Evolutionary conservation across 2,329 filamentous ascomycete genomes (phyloP).

Genomic region (Colletotrichum chrysophilum): DNA sequence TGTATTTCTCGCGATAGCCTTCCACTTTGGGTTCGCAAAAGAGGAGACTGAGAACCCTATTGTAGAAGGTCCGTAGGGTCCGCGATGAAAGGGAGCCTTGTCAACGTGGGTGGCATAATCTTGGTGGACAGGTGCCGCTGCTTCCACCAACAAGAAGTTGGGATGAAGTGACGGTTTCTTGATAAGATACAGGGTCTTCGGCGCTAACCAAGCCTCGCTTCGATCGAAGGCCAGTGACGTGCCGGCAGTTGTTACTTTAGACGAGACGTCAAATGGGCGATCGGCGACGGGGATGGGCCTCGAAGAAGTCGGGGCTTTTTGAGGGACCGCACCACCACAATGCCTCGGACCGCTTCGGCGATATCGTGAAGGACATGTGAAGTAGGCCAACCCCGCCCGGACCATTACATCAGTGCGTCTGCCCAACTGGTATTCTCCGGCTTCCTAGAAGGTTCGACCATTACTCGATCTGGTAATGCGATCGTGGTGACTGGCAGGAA

Average conservation of each 20-base stretch:
- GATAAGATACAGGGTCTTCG: not conserved
- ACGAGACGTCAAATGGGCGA: conserved; percentile 4
- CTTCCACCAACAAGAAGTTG: not conserved
- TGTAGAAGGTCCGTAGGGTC: not conserved
- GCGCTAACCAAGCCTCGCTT: not conserved
- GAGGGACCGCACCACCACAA: not conserved
- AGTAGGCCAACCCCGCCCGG: not conserved
- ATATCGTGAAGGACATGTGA: not conserved
- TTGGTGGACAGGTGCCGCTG: not conserved
- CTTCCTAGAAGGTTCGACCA: not conserved
- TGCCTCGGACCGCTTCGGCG: not conserved
- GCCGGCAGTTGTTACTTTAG: not conserved
- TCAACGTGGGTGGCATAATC: not conserved
- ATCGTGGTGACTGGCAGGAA: not conserved
- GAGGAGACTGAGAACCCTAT: not conserved
- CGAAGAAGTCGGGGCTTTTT: not conserved
- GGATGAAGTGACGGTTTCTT: not conserved
- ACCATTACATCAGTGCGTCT: conserved; percentile 6
- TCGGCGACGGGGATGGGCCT: not conserved
- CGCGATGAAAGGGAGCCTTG: not conserved
- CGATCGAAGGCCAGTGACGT: not conserved
- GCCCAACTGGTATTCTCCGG: not conserved
- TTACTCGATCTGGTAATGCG: not conserved
- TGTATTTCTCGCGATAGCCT: not conserved
- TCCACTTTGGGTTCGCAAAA: not conserved